Conservation (phyloP, 2,329 filamentous ascomycete species). For the Aspergillus puulaauensis region DNA sequence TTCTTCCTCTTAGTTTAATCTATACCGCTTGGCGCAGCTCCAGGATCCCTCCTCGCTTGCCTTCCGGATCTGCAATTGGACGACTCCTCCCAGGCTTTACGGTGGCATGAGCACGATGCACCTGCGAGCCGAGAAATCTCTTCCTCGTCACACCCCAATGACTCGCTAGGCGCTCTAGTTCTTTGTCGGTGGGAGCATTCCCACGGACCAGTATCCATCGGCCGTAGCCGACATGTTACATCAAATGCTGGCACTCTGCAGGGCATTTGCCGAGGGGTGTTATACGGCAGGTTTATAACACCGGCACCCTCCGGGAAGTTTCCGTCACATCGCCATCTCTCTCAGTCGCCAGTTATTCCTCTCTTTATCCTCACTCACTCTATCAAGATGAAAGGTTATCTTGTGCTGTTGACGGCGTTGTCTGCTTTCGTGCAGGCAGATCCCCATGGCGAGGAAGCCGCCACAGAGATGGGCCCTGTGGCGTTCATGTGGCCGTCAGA, state of each 20-base stretch:
- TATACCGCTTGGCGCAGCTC: conserved; percentile 3
- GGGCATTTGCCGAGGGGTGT: not conserved
- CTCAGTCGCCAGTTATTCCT: not conserved
- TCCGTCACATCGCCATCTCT: not conserved
- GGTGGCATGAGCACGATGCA: conserved; percentile 4
- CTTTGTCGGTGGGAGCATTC: not conserved
- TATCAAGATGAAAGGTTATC: not conserved
- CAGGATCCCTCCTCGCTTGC: conserved; percentile 2
- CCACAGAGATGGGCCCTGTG: conserved; percentile 53
- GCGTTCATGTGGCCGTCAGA: conserved; percentile 63
- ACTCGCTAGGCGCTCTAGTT: not conserved
- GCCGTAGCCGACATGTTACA: not conserved
- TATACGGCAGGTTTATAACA: not conserved
- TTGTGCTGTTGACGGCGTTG: not conserved
- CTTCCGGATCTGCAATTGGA: conserved; percentile 1
- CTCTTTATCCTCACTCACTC: not conserved
- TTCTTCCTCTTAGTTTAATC: conserved; percentile 4
- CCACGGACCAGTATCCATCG: not conserved
- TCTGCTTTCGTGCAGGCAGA: not conserved
- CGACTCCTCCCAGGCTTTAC: not conserved
- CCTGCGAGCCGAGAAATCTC: conserved; percentile 1
- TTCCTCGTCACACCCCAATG: conserved; percentile 2
- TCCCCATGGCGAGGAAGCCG: conserved; percentile 15
- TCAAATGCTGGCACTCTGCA: not conserved
- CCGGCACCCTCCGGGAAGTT: not conserved